These are phyloP conservation scores for Mrakia gelida DNA, from an alignment of 768 basidiomycete species.

Conservation along the genomic window DNA sequence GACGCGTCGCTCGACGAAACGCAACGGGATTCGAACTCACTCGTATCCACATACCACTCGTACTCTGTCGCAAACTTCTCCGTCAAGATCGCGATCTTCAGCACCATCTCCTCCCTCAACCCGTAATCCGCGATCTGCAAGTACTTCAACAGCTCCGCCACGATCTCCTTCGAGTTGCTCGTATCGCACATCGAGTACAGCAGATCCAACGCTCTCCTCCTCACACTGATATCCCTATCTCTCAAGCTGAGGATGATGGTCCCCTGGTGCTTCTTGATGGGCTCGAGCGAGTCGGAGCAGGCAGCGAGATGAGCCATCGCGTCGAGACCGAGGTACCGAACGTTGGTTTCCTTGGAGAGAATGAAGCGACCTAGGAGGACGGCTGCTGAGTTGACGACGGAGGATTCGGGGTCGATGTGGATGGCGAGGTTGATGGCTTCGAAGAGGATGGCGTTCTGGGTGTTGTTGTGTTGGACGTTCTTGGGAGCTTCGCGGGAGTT, in stretches of 20 bases:
- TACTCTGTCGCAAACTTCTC: constrained; percentile 95
- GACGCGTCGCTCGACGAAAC: background rate
- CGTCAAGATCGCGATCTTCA: constrained; percentile 97
- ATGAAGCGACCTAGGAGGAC: constrained; percentile 92
- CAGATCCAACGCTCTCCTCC: constrained; percentile 86
- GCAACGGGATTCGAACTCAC: constrained; percentile 2
- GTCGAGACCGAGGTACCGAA: constrained; percentile 92
- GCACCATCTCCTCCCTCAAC: constrained; percentile 94
- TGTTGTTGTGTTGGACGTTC: constrained; percentile 98
- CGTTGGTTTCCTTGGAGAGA: constrained; percentile 96
- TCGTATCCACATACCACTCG: constrained; percentile 99
- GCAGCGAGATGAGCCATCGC: constrained; percentile 98
- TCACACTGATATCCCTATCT: constrained; percentile 95
- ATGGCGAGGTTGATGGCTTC: constrained; percentile 96
- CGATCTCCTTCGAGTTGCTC: constrained; percentile 93
- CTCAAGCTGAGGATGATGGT: constrained; percentile 91
- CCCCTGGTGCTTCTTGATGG: constrained; percentile 90
- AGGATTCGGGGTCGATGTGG: constrained; percentile 85
- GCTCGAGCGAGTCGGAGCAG: constrained; percentile 79
- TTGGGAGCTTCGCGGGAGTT: constrained; percentile 79
- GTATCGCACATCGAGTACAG: constrained; percentile 99
- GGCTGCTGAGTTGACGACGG: constrained; percentile 80
- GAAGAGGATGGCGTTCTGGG: constrained; percentile 95
- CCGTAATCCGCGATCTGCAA: constrained; percentile 95
- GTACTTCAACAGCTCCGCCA: constrained; percentile 89